Percentiles rank a stretch among this genome's conserved stretches.
Conservation (phyloP, 257 asterid genomes). For the Nicotiana paniculata region DNA sequence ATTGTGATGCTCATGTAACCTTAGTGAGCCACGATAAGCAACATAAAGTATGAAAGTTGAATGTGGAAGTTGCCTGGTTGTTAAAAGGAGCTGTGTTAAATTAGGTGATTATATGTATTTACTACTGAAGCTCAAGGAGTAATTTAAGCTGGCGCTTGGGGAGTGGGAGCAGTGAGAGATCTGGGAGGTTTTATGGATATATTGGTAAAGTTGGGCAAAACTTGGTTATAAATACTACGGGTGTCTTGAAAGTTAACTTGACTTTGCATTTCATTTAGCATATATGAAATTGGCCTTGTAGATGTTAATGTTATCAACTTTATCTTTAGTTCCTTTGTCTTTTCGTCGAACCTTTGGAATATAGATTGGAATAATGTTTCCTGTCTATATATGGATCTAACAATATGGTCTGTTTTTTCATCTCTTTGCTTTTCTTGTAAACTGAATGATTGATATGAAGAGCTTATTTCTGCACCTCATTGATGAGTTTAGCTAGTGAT, state of each 20-base stretch:
- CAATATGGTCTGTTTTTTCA: background rate
- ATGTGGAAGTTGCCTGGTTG: background rate
- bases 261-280: background rate
- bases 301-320: background rate
- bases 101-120: background rate
- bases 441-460: conserved; percentile 8
- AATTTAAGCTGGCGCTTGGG: background rate
- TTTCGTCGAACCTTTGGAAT: background rate
- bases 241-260: background rate
- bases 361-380: background rate
- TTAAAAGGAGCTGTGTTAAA: background rate
- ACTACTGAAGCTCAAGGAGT: background rate
- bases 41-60: background rate
- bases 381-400: background rate
- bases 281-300: background rate
- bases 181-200: background rate
- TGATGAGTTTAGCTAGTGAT: background rate
- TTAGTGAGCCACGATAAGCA: background rate
- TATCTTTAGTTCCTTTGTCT: background rate
- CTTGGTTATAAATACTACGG: background rate
- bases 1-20: background rate
- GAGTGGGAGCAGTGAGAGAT: background rate
- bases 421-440: background rate
- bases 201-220: background rate
- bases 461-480: background rate